Evolutionary conservation across 768 basidiomycete genomes (phyloP).

Genomic region (Mycena albidolilacea): DNA sequence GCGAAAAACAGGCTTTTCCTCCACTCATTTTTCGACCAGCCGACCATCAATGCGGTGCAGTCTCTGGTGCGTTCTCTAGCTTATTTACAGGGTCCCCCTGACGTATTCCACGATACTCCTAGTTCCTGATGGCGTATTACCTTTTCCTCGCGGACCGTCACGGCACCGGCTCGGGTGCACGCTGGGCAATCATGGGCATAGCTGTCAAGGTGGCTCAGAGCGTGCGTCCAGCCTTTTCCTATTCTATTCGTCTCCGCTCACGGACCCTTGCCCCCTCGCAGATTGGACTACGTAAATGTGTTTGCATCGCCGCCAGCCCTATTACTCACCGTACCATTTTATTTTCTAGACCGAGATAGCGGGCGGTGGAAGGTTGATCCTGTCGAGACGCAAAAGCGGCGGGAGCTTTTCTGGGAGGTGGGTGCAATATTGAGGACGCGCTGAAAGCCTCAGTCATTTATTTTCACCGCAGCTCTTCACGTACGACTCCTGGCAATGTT

Average conservation of each 20-base stretch:
- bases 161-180: slow-evolving; percentile 73
- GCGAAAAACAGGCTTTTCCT: slow-evolving; percentile 61
- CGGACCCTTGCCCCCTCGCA: slow-evolving; percentile 45
- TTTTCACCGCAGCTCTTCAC: slow-evolving; percentile 53
- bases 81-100: slow-evolving; percentile 34
- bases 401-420: slow-evolving; percentile 78
- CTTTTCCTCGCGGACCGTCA: slow-evolving; percentile 79
- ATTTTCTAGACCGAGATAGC: slow-evolving; percentile 72
- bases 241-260: slow-evolving; percentile 33
- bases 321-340: slow-evolving; percentile 30
- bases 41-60: slow-evolving; percentile 78
- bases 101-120: slow-evolving; percentile 28
- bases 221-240: slow-evolving; percentile 57
- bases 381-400: slow-evolving; percentile 71
- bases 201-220: slow-evolving; percentile 81
- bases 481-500: slow-evolving; percentile 71
- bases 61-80: slow-evolving; percentile 64
- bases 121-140: slow-evolving; percentile 82
- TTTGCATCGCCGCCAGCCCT: slow-evolving; percentile 14
- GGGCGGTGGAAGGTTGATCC: slow-evolving; percentile 76
- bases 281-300: slow-evolving; percentile 78
- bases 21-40: slow-evolving; percentile 75
- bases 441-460: slow-evolving; percentile 42
- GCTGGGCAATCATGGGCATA: slow-evolving; percentile 80
- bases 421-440: slow-evolving; percentile 37